Percentiles rank a stretch among this genome's conserved stretches.
These are phyloP conservation scores for Fusarium torreyae DNA, from an alignment of 2,329 filamentous ascomycete genomes.

Conservation along the genomic window DNA sequence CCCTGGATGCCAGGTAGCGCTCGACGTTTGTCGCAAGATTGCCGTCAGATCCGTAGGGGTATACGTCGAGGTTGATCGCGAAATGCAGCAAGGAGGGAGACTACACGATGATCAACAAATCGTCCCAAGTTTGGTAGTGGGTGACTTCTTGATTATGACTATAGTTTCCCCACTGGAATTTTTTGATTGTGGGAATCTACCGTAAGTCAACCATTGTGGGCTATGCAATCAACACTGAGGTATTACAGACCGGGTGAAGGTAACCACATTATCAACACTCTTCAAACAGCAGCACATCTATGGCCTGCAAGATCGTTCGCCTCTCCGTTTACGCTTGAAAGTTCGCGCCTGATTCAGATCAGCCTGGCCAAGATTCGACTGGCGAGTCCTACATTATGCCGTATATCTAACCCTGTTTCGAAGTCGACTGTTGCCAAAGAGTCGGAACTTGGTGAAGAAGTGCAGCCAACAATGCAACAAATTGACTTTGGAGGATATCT, in stretches of 20 bases:
- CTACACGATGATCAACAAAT: constrained; percentile 21
- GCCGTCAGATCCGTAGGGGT: constrained; percentile 17
- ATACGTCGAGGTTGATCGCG: constrained; percentile 25
- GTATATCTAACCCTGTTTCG: neutral
- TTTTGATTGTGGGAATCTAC: constrained; percentile 23
- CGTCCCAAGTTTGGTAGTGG: neutral
- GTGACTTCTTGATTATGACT: constrained; percentile 17
- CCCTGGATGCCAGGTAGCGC: neutral
- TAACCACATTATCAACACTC: accelerated
- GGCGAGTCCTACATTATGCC: neutral
- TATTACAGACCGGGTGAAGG: neutral
- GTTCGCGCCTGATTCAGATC: neutral
- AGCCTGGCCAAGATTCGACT: neutral
- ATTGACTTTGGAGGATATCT: neutral
- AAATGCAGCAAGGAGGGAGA: constrained; percentile 27
- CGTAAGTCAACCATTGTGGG: constrained; percentile 4
- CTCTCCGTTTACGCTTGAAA: constrained; percentile 1
- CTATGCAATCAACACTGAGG: neutral
- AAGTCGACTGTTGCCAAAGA: accelerated
- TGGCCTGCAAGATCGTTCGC: constrained; percentile 11
- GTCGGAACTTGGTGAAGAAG: neutral
- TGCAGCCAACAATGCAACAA: neutral
- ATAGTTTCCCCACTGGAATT: constrained; percentile 24
- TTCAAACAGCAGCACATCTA: constrained; percentile 1
- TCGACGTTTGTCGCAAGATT: constrained; percentile 21